These are phyloP conservation scores for Apiospora marii DNA, from an alignment of 2,329 filamentous ascomycete genomes.

Conservation along the genomic window DNA sequence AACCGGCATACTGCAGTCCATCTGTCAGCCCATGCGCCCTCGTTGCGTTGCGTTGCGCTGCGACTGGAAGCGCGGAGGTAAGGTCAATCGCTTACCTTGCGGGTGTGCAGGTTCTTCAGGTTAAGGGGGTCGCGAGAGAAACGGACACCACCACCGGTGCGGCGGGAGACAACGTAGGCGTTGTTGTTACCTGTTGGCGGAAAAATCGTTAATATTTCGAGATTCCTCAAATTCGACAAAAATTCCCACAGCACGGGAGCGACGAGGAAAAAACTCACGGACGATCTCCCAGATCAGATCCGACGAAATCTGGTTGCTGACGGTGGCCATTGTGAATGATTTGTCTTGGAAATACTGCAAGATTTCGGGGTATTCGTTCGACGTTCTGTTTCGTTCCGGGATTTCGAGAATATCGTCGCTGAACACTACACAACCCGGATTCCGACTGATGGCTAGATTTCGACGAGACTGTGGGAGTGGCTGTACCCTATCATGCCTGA, in stretches of 20 bases:
- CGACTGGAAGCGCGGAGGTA: neutral
- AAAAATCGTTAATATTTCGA: slow-evolving; percentile 11
- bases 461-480: slow-evolving; percentile 20
- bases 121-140: slow-evolving; percentile 97
- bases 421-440: slow-evolving; percentile 13
- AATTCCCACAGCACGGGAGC: neutral
- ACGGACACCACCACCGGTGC: slow-evolving; percentile 77
- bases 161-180: slow-evolving; percentile 91
- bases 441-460: slow-evolving; percentile 23
- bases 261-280: slow-evolving; percentile 70
- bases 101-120: slow-evolving; percentile 87
- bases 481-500: slow-evolving; percentile 22
- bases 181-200: slow-evolving; percentile 77
- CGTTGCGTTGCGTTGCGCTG: neutral
- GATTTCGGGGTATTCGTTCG: slow-evolving; percentile 19
- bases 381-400: slow-evolving; percentile 18
- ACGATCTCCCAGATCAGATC: slow-evolving; percentile 95
- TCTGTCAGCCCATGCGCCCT: slow-evolving; percentile 44
- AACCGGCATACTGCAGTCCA: slow-evolving; percentile 78
- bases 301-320: slow-evolving; percentile 79
- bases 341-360: slow-evolving; percentile 10
- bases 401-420: slow-evolving; percentile 23
- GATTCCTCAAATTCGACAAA: slow-evolving; percentile 1
- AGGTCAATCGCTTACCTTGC: slow-evolving; percentile 71
- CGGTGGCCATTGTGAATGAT: slow-evolving; percentile 19